Conservation (phyloP, 371 early-diverging fungal species). For the Lichtheimia ramosa region DNA sequence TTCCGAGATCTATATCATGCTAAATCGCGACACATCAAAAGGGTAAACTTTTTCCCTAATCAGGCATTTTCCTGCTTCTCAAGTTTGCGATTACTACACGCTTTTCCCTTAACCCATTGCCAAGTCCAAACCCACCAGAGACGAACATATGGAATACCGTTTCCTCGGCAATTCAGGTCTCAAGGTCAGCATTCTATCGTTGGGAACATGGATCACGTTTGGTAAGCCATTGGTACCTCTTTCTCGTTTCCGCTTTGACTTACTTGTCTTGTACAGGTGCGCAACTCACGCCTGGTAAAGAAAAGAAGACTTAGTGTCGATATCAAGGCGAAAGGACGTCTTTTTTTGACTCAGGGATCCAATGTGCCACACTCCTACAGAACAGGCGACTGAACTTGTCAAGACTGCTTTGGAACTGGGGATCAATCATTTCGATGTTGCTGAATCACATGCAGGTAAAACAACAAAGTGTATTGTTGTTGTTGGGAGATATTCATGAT, state of each 20-base stretch:
- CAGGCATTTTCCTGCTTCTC: no score
- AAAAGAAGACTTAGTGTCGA: background rate
- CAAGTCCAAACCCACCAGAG: no score
- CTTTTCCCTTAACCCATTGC: no score
- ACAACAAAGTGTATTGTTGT: background rate
- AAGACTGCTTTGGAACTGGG: constrained; percentile 74
- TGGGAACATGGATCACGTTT: constrained; percentile 64
- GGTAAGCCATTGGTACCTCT: constrained; percentile 34
- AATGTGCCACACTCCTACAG: constrained; percentile 16
- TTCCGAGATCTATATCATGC: no score
- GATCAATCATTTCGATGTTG: constrained; percentile 85
- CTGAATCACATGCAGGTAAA: constrained; percentile 68
- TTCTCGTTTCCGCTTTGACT: no score
- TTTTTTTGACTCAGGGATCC: no score
- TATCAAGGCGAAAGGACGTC: background rate
- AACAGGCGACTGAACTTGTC: constrained; percentile 68
- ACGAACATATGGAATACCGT: constrained; percentile 73
- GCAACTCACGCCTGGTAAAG: constrained; percentile 54
- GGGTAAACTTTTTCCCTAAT: no score
- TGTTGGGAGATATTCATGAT: background rate
- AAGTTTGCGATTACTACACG: no score
- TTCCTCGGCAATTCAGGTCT: constrained; percentile 81
- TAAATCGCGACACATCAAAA: no score
- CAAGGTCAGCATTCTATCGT: constrained; percentile 60
- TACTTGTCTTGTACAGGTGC: constrained; percentile 35